Base-by-base conservation (phyloP, 2,329 filamentous ascomycete genomes). In the Alternaria arbusti region DNA sequence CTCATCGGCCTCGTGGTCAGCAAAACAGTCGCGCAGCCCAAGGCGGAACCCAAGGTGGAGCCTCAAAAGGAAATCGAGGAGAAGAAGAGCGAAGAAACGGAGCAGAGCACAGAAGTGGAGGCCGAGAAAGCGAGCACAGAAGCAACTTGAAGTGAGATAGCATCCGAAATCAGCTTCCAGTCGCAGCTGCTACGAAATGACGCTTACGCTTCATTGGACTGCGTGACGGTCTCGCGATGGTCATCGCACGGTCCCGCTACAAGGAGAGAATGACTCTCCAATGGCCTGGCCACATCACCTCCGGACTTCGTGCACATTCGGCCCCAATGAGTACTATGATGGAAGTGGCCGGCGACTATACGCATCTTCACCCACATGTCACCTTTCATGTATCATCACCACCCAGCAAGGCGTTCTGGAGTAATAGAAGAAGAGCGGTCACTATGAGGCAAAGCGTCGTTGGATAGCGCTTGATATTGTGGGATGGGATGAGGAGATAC, bases 1-100 rank as follows among this genome's bases (percentile, higher is more conserved):
- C 84, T 97, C 6, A 81, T 89, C 12, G 86, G 87, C 20, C 86
- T 93, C 44, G 84, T 91, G 58, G 86, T 86, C 61, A 82, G 84
- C 12, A 94, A 92, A 78, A 63, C 59, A 7, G 74, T 77, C 6
- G 70, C 67, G 4, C 65, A 71, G 28, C 61, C 62, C 12, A 63
- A 67, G 20, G 15, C 57, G 9, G 65, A 67, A 30, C 32, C 25
- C 0, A 62, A 69, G 17, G 32, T 54, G 2, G 58, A 65, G 40
- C 49, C 49, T 10, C 23, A 52, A 25, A 20, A 52, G n/a, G 59
- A 59, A 13, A 5, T 22, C 5, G 10, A 54, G 32, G 11, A 46
- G 8, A 47, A 66, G n/a, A 61, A 61, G 54, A 56, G 54, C 15
- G 54, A 56, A 17, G 40, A 56, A 25, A 56, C 23, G 20, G 45